Evolutionary conservation across 2,329 filamentous ascomycete species (phyloP).

Genomic region (Sodiomyces alkalinus): DNA sequence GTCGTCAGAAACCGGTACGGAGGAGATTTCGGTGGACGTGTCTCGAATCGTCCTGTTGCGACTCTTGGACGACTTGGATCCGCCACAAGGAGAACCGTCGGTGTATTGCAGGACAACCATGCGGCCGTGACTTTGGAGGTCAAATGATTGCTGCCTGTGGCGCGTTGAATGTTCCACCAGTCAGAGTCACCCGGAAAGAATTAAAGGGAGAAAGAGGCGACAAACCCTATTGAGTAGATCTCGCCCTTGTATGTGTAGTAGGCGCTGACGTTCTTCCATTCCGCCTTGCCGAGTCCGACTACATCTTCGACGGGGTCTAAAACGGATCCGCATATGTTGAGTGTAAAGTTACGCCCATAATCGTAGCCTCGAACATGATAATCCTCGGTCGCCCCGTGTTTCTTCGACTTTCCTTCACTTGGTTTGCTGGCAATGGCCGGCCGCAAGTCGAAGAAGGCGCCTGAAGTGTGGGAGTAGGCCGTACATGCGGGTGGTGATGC

Average conservation of each 20-base stretch:
- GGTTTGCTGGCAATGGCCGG: conserved; percentile 33
- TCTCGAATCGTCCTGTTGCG: background rate
- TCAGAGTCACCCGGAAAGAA: background rate
- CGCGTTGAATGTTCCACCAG: background rate
- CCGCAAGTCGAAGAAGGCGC: conserved; percentile 44
- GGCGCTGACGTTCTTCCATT: conserved; percentile 63
- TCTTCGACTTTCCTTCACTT: conserved; percentile 27
- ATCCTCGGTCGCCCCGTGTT: conserved; percentile 28
- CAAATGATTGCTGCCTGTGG: conserved; percentile 36
- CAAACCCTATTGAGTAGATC: conserved; percentile 61
- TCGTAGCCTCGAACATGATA: conserved; percentile 59
- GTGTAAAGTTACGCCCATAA: conserved; percentile 66
- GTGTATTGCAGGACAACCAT: conserved; percentile 67
- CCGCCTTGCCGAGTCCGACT: conserved; percentile 43
- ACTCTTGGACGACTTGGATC: conserved; percentile 17
- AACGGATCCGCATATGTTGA: conserved; percentile 71
- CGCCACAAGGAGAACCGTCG: conserved; percentile 59
- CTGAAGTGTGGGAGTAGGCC: conserved; percentile 36
- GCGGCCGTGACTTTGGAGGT: conserved; percentile 45
- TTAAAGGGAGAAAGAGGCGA: no score
- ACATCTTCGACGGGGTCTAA: conserved; percentile 48
- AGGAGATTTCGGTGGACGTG: conserved; percentile 1
- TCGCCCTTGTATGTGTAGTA: conserved; percentile 55
- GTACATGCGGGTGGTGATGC: conserved; percentile 34
- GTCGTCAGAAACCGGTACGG: background rate